Base-by-base conservation (phyloP, 805 yeast genomes). In the Ogataea ramenticola region DNA sequence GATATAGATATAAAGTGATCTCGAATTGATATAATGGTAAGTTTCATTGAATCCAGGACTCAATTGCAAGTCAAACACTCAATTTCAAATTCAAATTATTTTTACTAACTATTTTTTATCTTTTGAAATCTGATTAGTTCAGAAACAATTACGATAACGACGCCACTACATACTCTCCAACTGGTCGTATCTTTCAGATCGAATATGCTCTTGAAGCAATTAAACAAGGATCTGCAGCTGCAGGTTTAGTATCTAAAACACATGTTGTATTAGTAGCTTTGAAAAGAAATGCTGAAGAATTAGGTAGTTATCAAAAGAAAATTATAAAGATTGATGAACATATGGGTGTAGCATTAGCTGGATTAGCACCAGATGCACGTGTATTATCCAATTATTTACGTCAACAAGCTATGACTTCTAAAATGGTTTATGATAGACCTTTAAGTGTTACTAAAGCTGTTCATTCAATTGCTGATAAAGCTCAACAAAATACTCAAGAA, bases 81-180 rank as follows among this genome's bases (percentile, higher is more conserved):
- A n/a, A n/a, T n/a, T n/a, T 15, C 32, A 4, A 29, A 10, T 14
- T 29, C n/a, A 10, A 8, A 14, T 29, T 14, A 8, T 10, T 29
- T 29, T 29, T 29, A 29, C 32, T 29, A 29, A 29, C 32, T 29
- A 8, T 40, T 17, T 19, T 26, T 14, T 24, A 4, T 14, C 16
- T 16, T 5, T 32, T 32, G 12, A 20, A 32, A 5, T 32, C 19
- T n/a, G n/a, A 17, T 42, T 43, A 67, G 99, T 93, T 93, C 64
- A 88, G 99, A 76, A 93, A 93, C 70, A 93, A 95, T 58, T 93
- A 93, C 75, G 99, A 93, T 66, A 95, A 95, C 74, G 99, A 93
- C 66, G 83, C 98, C 39, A 96, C 93, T 46, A 93, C 99, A 14
- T 93, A 87, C 69, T 91, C 98, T 30, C 96, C 96, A 45, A 88